Conservation (phyloP, 1,284 basidiomycete genomes). For the Sanghuangporus weigelae region DNA sequence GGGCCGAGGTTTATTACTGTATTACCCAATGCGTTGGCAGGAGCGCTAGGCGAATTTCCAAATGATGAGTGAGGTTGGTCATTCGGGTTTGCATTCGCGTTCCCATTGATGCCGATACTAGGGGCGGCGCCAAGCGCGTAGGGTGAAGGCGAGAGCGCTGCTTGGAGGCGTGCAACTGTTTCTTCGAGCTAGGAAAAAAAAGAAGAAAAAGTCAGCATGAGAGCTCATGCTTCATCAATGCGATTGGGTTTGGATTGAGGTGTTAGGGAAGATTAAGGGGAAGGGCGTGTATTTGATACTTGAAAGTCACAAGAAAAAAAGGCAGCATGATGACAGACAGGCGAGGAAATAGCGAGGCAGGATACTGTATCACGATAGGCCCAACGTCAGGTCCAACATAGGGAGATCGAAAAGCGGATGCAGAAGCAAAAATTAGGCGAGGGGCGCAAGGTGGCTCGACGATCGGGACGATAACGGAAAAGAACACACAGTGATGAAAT, state of each 20-base stretch:
- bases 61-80: background rate
- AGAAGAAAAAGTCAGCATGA: conserved; percentile 2
- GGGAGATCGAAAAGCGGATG: background rate
- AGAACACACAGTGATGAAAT: background rate
- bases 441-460: background rate
- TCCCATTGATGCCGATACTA: background rate
- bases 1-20: background rate
- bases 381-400: background rate
- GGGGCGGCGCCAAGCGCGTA: background rate
- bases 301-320: background rate
- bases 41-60: background rate
- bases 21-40: background rate
- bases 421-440: conserved; percentile 11
- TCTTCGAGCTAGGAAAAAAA: conserved; percentile 55
- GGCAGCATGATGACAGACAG: background rate
- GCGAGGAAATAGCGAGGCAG: background rate
- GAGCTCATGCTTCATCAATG: conserved; percentile 1
- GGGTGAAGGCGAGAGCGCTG: conserved; percentile 37
- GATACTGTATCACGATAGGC: background rate
- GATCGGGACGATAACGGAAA: conserved; percentile 10
- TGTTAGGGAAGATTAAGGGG: conserved; percentile 19
- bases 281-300: background rate
- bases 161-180: conserved; percentile 75
- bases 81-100: background rate
- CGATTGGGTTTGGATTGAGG: background rate